Conservation (phyloP, 176 grass and related monocot genomes). For the Bromus sterilis region DNA sequence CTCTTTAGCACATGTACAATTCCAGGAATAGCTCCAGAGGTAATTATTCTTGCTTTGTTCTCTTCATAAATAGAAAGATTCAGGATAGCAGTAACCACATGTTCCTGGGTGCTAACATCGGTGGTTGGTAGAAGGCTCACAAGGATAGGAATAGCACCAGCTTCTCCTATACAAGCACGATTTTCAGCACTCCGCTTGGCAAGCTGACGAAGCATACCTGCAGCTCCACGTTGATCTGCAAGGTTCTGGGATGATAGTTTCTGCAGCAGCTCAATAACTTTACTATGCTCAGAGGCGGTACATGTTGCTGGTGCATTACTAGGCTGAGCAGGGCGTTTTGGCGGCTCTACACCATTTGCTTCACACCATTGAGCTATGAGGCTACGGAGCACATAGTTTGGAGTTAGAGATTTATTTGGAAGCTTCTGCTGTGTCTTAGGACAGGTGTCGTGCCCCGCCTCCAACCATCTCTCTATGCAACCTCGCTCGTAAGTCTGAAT, state of each 20-base stretch:
- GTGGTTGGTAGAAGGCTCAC: conserved; percentile 65
- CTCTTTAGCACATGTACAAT: conserved; percentile 84
- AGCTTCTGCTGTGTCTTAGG: conserved; percentile 83
- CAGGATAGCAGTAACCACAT: conserved; percentile 82
- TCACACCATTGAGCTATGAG: conserved; percentile 88
- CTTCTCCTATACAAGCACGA: conserved; percentile 81
- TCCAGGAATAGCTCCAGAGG: conserved; percentile 67
- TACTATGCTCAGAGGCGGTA: conserved; percentile 58
- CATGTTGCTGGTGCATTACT: conserved; percentile 47
- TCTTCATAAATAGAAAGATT: conserved; percentile 95
- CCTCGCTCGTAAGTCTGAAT: conserved; percentile 73
- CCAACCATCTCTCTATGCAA: conserved; percentile 87
- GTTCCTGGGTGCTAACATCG: conserved; percentile 66
- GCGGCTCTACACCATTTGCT: conserved; percentile 80
- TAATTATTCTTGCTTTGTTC: conserved; percentile 77
- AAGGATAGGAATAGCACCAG: conserved; percentile 83
- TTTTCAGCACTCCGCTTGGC: conserved; percentile 81
- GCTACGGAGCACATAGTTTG: conserved; percentile 76
- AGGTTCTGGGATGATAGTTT: conserved; percentile 70
- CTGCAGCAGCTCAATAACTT: conserved; percentile 64
- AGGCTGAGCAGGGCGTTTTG: conserved; percentile 39
- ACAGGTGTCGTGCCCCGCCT: conserved; percentile 71
- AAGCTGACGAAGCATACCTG: conserved; percentile 77
- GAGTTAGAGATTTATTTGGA: conserved; percentile 64
- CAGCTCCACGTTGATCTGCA: conserved; percentile 58